Evolutionary conservation across 495 filamentous ascomycete genomes (phyloP), one percentile per base, ranked within the genome.

Genomic region (Aspergillus panamensis): DNA sequence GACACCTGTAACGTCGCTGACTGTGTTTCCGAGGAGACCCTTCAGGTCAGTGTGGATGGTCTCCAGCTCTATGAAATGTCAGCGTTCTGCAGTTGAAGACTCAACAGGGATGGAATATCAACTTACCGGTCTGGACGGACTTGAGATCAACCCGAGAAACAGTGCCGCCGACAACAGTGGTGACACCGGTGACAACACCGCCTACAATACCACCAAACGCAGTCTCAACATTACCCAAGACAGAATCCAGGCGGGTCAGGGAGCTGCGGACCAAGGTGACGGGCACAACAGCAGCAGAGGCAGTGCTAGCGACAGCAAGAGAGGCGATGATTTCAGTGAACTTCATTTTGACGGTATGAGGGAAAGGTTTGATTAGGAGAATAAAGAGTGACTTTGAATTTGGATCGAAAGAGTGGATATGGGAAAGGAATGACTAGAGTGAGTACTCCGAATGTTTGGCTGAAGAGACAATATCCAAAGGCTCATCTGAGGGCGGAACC

Each of bases 331-430:
- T 60, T 64, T 68, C 69, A 60, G 71, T 70, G 68, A 76, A 70
- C 69, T 76, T 77, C 74, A 76, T 77, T 50, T 48, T 72, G 57
- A 59, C 53, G 54, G 42, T 12, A 53, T 59, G 44, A 57, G 17
- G 25, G 2, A 2, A 25, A 25, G 25, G 25, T 25, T 25, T 25
- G 25, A 25, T 25, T 25, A 25, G 25, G 25, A 42, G 48, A 59
- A 32, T 42, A 55, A 56, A 51, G 33, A 43, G 49, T 51, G 55
- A 33, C 31, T 33, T 39, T 29, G 9, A 31, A 16, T 16, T 21
- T 42, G 53, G 42, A 9, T 39, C 5, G 17, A 70, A 65, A 49
- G 65, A 72, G 51, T 61, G 69, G 67, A 55, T 66, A 39, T 33
- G 33, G 59, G 60, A 72, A 60, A 45, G 51, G 67, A 67, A 60